A percentile compares a stretch with the other conserved stretches of the same genome.
phyloP scores from a whole-genome alignment of 2,329 filamentous ascomycete species.

The Microcera coccophila region DNA sequence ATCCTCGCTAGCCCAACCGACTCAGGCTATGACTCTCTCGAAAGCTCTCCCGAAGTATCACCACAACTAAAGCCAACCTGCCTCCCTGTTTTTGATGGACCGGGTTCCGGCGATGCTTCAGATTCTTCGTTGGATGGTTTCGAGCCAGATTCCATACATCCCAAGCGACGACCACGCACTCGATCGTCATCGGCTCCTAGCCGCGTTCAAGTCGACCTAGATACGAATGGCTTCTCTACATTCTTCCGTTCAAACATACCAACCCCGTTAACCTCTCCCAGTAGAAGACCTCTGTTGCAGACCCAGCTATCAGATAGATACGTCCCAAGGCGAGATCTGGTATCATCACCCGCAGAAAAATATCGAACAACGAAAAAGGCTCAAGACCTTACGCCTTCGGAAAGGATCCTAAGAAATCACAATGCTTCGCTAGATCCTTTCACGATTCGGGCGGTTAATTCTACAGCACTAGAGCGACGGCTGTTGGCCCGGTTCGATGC shows the following conservation, averaged over 20 bases:
- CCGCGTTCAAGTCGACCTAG: conserved; percentile 5
- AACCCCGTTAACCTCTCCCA: conserved; percentile 1
- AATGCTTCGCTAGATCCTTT: conserved; percentile 42
- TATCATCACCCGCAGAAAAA: conserved; percentile 38
- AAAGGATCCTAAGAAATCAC: conserved; percentile 44
- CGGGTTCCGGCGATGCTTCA: conserved; percentile 9
- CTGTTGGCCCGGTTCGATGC: conserved; percentile 14
- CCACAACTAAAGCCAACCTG: conserved; percentile 3
- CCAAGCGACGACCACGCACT: background rate
- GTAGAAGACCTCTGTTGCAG: conserved; percentile 9
- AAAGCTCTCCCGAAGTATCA: conserved; percentile 13
- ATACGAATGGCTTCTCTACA: conserved; percentile 5
- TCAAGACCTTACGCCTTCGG: conserved; percentile 39
- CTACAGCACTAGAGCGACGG: conserved; percentile 9
- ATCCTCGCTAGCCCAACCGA: conserved; percentile 21
- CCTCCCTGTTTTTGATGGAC: conserved; percentile 17
- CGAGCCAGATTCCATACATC: background rate
- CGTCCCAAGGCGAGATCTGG: conserved; percentile 41
- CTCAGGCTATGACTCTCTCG: conserved; percentile 30
- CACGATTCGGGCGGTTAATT: conserved; percentile 27
- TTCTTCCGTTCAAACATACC: background rate
- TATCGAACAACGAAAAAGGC: conserved; percentile 44
- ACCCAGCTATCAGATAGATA: conserved; percentile 45
- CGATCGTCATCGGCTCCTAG: background rate
- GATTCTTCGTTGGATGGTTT: conserved; percentile 2